Base-by-base conservation (phyloP, 305 asterid genomes). In the Fraxinus angustifolia region DNA sequence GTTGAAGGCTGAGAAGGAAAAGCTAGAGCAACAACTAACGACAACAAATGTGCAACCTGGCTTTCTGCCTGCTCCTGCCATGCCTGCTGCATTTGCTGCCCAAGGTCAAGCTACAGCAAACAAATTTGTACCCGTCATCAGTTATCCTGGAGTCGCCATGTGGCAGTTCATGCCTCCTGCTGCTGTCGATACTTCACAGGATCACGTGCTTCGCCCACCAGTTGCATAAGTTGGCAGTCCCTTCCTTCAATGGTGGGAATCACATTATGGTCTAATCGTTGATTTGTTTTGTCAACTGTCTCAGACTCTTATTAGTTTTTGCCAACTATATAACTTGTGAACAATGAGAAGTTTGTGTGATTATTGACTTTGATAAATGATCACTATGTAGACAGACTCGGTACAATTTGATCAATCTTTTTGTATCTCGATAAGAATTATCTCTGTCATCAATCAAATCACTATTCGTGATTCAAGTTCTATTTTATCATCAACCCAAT, bases 1-100 rank as follows among this genome's bases (percentile, higher is more conserved):
- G 93, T 87, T 95, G 21, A 95, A 94, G 92, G 87, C 79, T 56
- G 99, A 95, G 90, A 93, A 95, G 92, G 97, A 95, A 86, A 95
- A 91, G 89, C 89, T 95, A 79, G 99, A 94, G 88, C 94, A 91
- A 86, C 97, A 95, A 90, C 89, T 94, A 28, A 94, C 91, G 92
- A 89, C 89, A 11, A 86, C 88, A 87, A 89, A 62, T 83, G 85
- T 88, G n/a, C 97, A 87, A 76, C 92, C 92, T 8, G 83, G 93
- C 77, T 90, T 88, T 85, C 81, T 92, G 79, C 90, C 95, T 2
- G 80, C 86, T 60, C 91, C 92, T 70, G 84, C 89, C 78, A 91
- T 91, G 7, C 93, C 97, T 11, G 89, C 94, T 80, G 91, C 97
- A 40, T 92, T 88, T 82, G 93, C 96, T 48, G 86, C 94, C 76